Evolutionary conservation across 257 asterid species (phyloP), one percentile per base, ranked within the genome.

Genomic region (Voacanga thouarsii): DNA sequence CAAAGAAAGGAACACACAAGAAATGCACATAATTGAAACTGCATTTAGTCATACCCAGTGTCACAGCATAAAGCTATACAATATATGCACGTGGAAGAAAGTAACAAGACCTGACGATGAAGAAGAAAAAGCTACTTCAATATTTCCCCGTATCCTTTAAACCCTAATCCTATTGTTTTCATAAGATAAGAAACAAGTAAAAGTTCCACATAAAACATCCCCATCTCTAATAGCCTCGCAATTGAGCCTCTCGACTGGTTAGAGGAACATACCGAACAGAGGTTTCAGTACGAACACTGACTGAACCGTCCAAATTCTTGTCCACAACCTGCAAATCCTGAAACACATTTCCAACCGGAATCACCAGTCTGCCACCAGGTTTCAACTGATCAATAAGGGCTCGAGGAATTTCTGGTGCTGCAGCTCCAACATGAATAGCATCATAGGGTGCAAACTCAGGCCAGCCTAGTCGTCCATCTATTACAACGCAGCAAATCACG

Each of bases 361-460:
- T 91, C 78, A 95, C 99, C 88, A 95, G 78, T 87, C 98, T 87
- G 63, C 99, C 98, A 8, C 99, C 99, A 0, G 99, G 98, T 85
- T 91, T 95, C 85, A 95, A 80, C 88, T 95, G 98, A 74, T 93
- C 93, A 7, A 95, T 76, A 39, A 95, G 92, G 33, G 92, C 89
- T 68, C 88, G 88, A 64, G 99, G 98, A 67, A 95, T 90, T 84
- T 95, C 97, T 3, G 89, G 81, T 72, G 99, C 94, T 7, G 99
- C 98, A 53, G 99, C 99, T 75, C 99, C 99, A 73, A 95, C 99
- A 65, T 95, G 98, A 81, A 95, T 95, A n/a, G 97, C 96, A 75
- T 95, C 96, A 30, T 92, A 94, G 10, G 99, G 99, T 57, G 97
- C 97, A 76, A 77, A 82, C 86, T 92, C 96, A 10, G 91, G 89